Evolutionary conservation across 2,329 filamentous ascomycete species (phyloP).

Genomic region (Trichoderma cornu-damae): DNA sequence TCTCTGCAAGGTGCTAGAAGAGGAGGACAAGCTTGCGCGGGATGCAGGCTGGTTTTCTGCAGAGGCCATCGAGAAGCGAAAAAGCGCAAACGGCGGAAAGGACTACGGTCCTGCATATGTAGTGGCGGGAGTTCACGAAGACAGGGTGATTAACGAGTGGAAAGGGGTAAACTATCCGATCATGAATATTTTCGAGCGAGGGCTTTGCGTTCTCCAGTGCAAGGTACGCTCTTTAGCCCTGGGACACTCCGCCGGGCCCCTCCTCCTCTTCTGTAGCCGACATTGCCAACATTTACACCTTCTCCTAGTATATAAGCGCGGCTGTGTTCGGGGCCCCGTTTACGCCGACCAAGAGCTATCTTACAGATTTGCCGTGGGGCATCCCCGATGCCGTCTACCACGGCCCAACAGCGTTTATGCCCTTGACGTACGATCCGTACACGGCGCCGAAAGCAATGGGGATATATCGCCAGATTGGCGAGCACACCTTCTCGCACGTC

Average conservation of each 20-base stretch:
- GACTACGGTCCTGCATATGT: conserved; percentile 82
- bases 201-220: conserved; percentile 92
- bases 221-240: too few relatives aligned
- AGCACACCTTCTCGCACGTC: conserved; percentile 77
- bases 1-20: conserved; percentile 66
- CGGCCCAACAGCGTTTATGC: conserved; percentile 91
- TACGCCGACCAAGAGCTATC: conserved; percentile 71
- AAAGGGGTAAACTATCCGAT: conserved; percentile 98
- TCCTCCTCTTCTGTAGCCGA: too few relatives aligned
- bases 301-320: conserved; percentile 69
- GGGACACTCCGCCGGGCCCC: too few relatives aligned
- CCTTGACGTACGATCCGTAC: conserved; percentile 74
- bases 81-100: conserved; percentile 51
- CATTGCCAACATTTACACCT: background rate
- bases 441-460: conserved; percentile 71
- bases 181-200: conserved; percentile 98
- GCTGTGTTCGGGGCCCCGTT: conserved; percentile 90
- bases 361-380: conserved; percentile 67
- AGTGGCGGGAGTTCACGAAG: conserved; percentile 91
- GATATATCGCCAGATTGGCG: conserved; percentile 73
- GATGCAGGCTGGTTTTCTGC: conserved; percentile 69
- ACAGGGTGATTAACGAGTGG: conserved; percentile 91
- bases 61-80: conserved; percentile 57
- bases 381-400: conserved; percentile 82
- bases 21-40: conserved; percentile 65